A percentile compares a stretch with the other conserved stretches of the same genome.
phyloP scores from a whole-genome alignment of 257 asterid species.

The Verbena officinalis region DNA sequence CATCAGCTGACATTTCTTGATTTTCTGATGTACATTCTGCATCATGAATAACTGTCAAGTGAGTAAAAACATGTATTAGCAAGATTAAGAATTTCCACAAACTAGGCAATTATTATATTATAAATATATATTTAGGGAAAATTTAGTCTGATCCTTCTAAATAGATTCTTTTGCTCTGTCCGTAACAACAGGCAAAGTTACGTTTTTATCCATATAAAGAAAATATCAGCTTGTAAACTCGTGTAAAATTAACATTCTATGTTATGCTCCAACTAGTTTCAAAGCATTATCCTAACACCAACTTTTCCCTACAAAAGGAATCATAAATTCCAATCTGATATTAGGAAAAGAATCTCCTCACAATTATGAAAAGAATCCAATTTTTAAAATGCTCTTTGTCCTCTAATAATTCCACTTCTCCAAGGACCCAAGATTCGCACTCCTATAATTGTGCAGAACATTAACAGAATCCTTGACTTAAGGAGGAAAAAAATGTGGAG shows the following conservation, averaged over 20 bases:
- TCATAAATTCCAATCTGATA: slow-evolving; percentile 15
- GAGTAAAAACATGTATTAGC: slow-evolving; percentile 38
- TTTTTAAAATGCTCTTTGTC: slow-evolving; percentile 6
- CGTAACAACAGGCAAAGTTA: too few relatives aligned
- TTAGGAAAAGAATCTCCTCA: slow-evolving; percentile 14
- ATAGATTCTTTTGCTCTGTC: too few relatives aligned
- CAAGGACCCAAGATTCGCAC: slow-evolving; percentile 19
- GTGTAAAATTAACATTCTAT: background rate
- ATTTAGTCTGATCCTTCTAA: too few relatives aligned
- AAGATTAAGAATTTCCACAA: slow-evolving; percentile 2
- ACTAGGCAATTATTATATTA: too few relatives aligned
- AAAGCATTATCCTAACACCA: slow-evolving; percentile 8
- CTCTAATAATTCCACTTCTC: slow-evolving; percentile 16
- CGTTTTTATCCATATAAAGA: too few relatives aligned
- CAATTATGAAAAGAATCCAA: slow-evolving; percentile 19
- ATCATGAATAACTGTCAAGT: slow-evolving; percentile 47
- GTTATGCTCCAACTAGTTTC: slow-evolving; percentile 27
- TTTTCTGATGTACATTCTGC: slow-evolving; percentile 64
- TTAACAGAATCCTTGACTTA: slow-evolving; percentile 7
- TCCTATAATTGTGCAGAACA: slow-evolving; percentile 20
- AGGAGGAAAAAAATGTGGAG: slow-evolving; percentile 6
- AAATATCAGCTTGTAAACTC: background rate
- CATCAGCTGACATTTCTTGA: slow-evolving; percentile 77
- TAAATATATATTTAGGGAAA: too few relatives aligned
- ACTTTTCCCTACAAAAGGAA: slow-evolving; percentile 11